These are phyloP conservation scores for Pseudogymnoascus sp. DNA, from an alignment of 2,329 filamentous ascomycete genomes.

Conservation along the genomic window DNA sequence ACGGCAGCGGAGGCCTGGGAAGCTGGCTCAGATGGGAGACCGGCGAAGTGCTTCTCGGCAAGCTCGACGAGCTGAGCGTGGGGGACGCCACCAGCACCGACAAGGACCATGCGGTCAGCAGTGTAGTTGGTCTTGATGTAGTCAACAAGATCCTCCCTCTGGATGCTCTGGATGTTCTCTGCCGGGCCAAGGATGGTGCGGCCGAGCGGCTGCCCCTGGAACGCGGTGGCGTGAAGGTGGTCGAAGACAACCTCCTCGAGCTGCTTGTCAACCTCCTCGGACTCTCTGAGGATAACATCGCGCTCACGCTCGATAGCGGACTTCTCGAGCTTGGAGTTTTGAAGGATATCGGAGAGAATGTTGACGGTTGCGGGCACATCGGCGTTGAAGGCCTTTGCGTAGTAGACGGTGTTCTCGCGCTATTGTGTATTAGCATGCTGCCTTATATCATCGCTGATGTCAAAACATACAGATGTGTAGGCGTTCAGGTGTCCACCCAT, in stretches of 20 bases:
- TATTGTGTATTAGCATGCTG: conserved; percentile 29
- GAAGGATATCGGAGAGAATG: conserved; percentile 97
- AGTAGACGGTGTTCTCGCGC: conserved; percentile 99
- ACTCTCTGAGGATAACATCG: conserved; percentile 96
- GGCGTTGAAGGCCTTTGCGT: conserved; percentile 97
- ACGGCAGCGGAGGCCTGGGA: conserved; percentile 64
- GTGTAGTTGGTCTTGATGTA: conserved; percentile 99
- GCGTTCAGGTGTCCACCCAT: conserved; percentile 99
- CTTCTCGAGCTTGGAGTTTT: conserved; percentile 96
- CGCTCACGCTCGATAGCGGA: conserved; percentile 93
- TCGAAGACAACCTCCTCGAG: conserved; percentile 99
- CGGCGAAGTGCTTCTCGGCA: conserved; percentile 90
- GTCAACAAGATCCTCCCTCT: conserved; percentile 78
- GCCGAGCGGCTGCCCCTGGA: conserved; percentile 90
- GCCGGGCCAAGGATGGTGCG: conserved; percentile 96
- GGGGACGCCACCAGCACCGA: conserved; percentile 87
- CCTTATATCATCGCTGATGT: background rate
- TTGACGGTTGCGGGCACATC: conserved; percentile 95
- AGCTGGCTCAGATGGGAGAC: conserved; percentile 67
- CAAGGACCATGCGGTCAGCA: conserved; percentile 97
- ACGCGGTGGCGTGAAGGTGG: conserved; percentile 96
- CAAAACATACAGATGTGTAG: conserved; percentile 82
- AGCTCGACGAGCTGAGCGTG: conserved; percentile 92
- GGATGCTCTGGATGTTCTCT: conserved; percentile 97
- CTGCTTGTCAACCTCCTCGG: conserved; percentile 99